Evolutionary conservation across 306 rosid species (phyloP), one percentile per base, ranked within the genome.

Genomic region (Coriaria nepalensis): DNA sequence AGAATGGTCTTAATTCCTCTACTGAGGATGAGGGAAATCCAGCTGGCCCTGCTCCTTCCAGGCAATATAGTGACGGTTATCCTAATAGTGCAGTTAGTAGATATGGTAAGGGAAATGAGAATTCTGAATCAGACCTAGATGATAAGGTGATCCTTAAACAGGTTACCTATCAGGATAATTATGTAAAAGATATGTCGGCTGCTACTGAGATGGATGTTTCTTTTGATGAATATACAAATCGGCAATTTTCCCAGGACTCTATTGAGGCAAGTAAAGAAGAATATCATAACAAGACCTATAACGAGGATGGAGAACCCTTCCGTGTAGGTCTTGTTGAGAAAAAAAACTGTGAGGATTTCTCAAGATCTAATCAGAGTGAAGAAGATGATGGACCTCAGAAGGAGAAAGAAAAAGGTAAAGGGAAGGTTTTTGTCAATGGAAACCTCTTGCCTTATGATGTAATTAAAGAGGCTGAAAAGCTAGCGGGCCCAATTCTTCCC

Each of bases 401-500:
- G 29, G 29, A 20, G 29, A 20, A 20, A 20, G 29, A 20, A 20
- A 20, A 20, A 20, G 29, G 29, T 20, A 20, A 20, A 20, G 29
- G 29, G 29, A 52, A 42, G 12, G 81, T 75, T 45, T 62, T 40
- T 0, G 47, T 75, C 42, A 75, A 75, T 35, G 77, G 77, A 20
- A 62, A 70, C 12, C 77, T 57, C 6, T 47, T 75, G 36, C 71
- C 47, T 1, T 63, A 61, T 41, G 57, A 52, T 35, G 36, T 44
- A 1, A 68, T 75, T 8, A 67, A 54, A 43, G 63, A 52, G 50
- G 81, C 77, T 14, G 81, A 75, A 63, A 75, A 63, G 57, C 49
- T n/a, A 8, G 81, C 81, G 43, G 81, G 81, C 37, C 35, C 57
- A 37, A 59, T 75, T 63, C 66, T 42, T 13, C 77, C 77, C 0